Percentiles rank a stretch among this genome's conserved stretches.
Conservation (phyloP, 208 protist species). For the Acanthamoeba sp. region DNA sequence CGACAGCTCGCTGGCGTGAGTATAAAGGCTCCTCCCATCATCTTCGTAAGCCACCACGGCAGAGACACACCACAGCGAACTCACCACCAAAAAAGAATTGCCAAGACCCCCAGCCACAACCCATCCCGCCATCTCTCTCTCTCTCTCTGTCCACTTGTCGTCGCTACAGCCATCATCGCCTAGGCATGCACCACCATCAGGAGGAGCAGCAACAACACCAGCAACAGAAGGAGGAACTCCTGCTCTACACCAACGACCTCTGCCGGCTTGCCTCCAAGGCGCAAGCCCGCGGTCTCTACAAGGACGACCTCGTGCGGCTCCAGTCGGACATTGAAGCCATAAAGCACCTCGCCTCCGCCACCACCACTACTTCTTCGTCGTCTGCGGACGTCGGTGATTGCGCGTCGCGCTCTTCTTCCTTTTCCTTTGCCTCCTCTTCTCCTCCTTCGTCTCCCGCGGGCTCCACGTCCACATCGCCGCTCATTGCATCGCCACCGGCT, state of each 20-base stretch:
- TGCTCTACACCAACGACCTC: slow-evolving; percentile 47
- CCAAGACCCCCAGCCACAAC: too few relatives aligned
- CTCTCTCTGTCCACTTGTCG: too few relatives aligned
- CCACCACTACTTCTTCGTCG: not conserved
- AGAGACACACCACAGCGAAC: too few relatives aligned
- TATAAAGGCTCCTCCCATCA: too few relatives aligned
- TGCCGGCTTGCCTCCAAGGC: slow-evolving; percentile 28
- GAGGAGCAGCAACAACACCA: not conserved
- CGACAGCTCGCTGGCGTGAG: too few relatives aligned
- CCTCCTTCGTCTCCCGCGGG: not conserved
- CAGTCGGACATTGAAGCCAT: slow-evolving; percentile 20
- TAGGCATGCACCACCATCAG: not conserved
- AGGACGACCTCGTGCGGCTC: not conserved
- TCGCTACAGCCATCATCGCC: too few relatives aligned
- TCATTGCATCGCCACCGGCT: not conserved
- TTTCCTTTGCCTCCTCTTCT: not conserved
- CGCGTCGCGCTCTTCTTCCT: not conserved
- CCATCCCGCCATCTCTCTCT: too few relatives aligned
- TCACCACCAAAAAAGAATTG: too few relatives aligned
- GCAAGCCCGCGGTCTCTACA: not conserved
- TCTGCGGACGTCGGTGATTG: not conserved
- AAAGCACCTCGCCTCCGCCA: not conserved
- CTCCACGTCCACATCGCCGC: too few relatives aligned
- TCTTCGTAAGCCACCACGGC: too few relatives aligned
- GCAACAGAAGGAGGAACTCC: not conserved